Base-by-base conservation (phyloP, 2,329 filamentous ascomycete species). In the Venturia effusa region DNA sequence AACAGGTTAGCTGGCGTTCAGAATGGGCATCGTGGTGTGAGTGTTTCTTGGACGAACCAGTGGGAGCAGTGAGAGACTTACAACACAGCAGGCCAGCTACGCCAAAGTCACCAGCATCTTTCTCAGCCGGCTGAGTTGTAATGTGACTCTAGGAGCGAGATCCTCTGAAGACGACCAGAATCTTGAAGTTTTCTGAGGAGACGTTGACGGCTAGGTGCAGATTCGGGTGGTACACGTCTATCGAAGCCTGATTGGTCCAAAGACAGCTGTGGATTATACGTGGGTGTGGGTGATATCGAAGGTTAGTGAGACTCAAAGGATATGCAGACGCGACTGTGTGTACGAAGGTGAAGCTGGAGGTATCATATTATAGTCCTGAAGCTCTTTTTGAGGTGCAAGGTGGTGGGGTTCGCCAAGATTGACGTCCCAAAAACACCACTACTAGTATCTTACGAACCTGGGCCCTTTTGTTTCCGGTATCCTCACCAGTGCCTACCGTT, bases 1-100 rank as follows among this genome's bases (percentile, higher is more conserved):
- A 57, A 57, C 51, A 57, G 30, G 51, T 57, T 57, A 57, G 51
- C 51, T 27, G 24, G 30, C 48, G 48, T 54, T 51, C 45, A 54
- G 27, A 45, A 45, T 22, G 41, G 19, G 41, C 11, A 10, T 27
- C 27, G 22, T 24, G 43, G 27, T 48, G 43, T 48, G 43, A 11
- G 19, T 24, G 22, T 51, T 22, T 51, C 45, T 48, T 27, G 45
- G 27, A 27, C 2, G 45, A 24, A 27, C n/a, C 5, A 51, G 45
- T 24, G 22, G 45, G 45, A 51, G 24, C 30, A 19, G 27, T 34
- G 27, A 22, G 51, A 19, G 30, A 57, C 51, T 57, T 57, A 34
- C 51, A n/a, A 57, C 24, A 54, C 45, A 10, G 27, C 48, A 54
- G 8, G 51, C 51, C 51, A 32, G 27, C 51, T 57, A 57, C 51